These are phyloP conservation scores for Trapa bicornis DNA, from an alignment of 345 rosid genomes.

Conservation along the genomic window DNA sequence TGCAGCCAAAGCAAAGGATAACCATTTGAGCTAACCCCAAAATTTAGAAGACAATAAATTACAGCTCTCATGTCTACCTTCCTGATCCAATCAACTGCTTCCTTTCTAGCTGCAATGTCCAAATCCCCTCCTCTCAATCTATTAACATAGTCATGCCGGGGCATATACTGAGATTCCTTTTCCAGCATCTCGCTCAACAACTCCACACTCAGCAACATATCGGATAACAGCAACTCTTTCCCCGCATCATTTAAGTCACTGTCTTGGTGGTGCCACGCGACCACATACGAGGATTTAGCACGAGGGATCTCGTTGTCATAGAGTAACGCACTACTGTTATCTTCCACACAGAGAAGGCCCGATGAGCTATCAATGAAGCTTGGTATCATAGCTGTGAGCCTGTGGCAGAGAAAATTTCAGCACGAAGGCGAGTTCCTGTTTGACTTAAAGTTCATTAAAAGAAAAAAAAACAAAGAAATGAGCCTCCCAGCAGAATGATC, in stretches of 20 bases:
- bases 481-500: not conserved
- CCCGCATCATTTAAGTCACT: conserved; percentile 17
- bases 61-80: conserved; percentile 32
- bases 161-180: conserved; percentile 44
- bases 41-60: not conserved
- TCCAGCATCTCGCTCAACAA: conserved; percentile 28
- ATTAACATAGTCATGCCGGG: conserved; percentile 32
- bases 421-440: not conserved
- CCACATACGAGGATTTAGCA: not conserved
- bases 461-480: not conserved
- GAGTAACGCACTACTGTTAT: conserved; percentile 18
- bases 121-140: conserved; percentile 48
- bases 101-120: conserved; percentile 36
- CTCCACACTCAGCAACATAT: not conserved
- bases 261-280: conserved; percentile 9
- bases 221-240: not conserved
- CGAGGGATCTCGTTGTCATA: conserved; percentile 24
- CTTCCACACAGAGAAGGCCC: conserved; percentile 44
- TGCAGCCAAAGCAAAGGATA: not conserved
- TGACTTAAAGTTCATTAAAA: not conserved
- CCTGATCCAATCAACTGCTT: conserved; percentile 47
- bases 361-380: conserved; percentile 33
- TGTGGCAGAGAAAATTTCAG: not conserved
- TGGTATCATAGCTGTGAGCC: conserved; percentile 30
- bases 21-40: not conserved